Conservation (phyloP, 805 yeast species). For the Starmerella etchellsii region DNA sequence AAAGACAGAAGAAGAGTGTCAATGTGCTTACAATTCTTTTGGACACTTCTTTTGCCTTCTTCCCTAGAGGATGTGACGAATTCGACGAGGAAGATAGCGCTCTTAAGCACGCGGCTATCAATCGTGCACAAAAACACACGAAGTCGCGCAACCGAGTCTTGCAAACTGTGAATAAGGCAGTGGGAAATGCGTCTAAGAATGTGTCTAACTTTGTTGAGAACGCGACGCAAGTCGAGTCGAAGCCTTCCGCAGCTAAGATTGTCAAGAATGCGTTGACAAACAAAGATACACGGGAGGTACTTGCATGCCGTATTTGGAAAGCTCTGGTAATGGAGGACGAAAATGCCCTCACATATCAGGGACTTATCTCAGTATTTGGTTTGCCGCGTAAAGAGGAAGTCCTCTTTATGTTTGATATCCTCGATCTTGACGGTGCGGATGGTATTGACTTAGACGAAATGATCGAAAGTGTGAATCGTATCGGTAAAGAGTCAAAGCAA, state of each 20-base stretch:
- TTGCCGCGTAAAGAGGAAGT: slow-evolving; percentile 24
- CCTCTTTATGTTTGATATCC: slow-evolving; percentile 24
- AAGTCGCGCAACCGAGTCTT: slow-evolving; percentile 3
- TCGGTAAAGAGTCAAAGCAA: slow-evolving; percentile 27
- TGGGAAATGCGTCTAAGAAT: slow-evolving; percentile 23
- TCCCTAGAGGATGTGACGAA: slow-evolving; percentile 27
- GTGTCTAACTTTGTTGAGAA: slow-evolving; percentile 17
- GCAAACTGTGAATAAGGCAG: slow-evolving; percentile 21
- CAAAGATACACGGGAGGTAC: slow-evolving; percentile 21
- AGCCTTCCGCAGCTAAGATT: slow-evolving; percentile 15
- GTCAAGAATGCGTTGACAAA: slow-evolving; percentile 27
- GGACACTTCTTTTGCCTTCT: slow-evolving; percentile 25
- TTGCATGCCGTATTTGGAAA: slow-evolving; percentile 32
- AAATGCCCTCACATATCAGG: slow-evolving; percentile 25
- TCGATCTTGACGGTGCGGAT: slow-evolving; percentile 29
- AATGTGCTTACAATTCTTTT: slow-evolving; percentile 24
- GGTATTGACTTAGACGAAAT: slow-evolving; percentile 29
- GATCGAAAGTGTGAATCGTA: slow-evolving; percentile 24
- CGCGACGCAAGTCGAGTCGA: background rate
- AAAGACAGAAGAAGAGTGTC: slow-evolving; percentile 27
- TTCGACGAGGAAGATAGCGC: slow-evolving; percentile 28
- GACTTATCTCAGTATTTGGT: slow-evolving; percentile 27
- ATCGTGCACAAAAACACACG: slow-evolving; percentile 13
- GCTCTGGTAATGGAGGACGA: slow-evolving; percentile 31
- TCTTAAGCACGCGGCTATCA: slow-evolving; percentile 21